phyloP scores from a whole-genome alignment of 2,329 filamentous ascomycete genomes.

The Pyricularia pennisetigena region DNA sequence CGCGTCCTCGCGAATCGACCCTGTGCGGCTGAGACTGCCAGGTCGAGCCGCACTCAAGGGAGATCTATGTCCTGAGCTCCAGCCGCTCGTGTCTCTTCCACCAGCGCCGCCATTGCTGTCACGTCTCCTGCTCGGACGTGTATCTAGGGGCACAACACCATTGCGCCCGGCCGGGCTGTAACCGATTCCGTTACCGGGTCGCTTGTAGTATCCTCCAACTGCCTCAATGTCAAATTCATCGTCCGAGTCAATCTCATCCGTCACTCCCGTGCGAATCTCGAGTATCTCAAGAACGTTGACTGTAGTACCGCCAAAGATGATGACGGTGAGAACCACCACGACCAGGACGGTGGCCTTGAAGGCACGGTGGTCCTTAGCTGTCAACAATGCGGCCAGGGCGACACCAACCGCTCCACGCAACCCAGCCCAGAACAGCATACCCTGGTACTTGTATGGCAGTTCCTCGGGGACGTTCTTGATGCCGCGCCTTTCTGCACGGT shows the following conservation, averaged over 20 bases:
- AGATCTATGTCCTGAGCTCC: conserved; percentile 44
- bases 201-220: conserved; percentile 71
- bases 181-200: conserved; percentile 66
- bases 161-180: conserved; percentile 61
- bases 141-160: conserved; percentile 40
- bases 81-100: conserved; percentile 27
- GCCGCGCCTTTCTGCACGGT: conserved; percentile 68
- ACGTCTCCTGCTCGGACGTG: conserved; percentile 5
- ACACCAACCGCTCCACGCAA: conserved; percentile 93
- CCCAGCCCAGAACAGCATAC: conserved; percentile 99
- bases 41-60: conserved; percentile 32
- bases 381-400: conserved; percentile 80
- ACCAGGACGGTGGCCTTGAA: conserved; percentile 93
- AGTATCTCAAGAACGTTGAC: conserved; percentile 96
- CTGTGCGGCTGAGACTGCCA: conserved; percentile 42
- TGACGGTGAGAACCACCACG: conserved; percentile 93
- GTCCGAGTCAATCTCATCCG: conserved; percentile 94
- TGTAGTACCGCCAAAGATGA: conserved; percentile 96
- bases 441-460: conserved; percentile 88
- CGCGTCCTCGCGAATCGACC: conserved; percentile 33
- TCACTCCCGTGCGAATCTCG: conserved; percentile 90
- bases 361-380: conserved; percentile 70
- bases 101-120: conserved; percentile 8
- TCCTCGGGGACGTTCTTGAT: conserved; percentile 68
- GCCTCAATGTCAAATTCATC: conserved; percentile 96